A percentile compares a stretch with the other conserved stretches of the same genome.
Evolutionary conservation across 2,329 filamentous ascomycete species (phyloP).

Genomic region (Rachicladosporium sp.): DNA sequence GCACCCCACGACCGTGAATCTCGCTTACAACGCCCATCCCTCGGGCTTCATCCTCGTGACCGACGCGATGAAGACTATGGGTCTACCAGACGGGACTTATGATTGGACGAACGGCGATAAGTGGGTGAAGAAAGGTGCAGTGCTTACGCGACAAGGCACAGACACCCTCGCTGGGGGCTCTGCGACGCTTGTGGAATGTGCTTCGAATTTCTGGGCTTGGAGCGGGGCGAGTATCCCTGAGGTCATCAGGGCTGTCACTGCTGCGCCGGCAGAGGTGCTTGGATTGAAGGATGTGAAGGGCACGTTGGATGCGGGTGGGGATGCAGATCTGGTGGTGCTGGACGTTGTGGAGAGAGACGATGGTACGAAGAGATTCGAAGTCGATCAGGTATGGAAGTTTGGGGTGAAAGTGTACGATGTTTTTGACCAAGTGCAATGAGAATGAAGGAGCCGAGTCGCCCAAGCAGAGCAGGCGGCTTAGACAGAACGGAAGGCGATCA

Average conservation of each 20-base stretch:
- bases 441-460: too few species aligned
- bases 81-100: slow-evolving; percentile 72
- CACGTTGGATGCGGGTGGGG: slow-evolving; percentile 30
- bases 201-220: slow-evolving; percentile 70
- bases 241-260: slow-evolving; percentile 60
- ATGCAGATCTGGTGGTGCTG: slow-evolving; percentile 52
- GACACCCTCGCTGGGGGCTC: slow-evolving; percentile 55
- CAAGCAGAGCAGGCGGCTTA: too few species aligned
- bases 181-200: slow-evolving; percentile 59
- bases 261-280: slow-evolving; percentile 66
- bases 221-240: slow-evolving; percentile 55
- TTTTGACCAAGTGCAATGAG: too few species aligned
- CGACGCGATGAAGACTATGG: slow-evolving; percentile 80
- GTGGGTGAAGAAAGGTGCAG: slow-evolving; percentile 57
- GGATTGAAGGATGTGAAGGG: slow-evolving; percentile 58
- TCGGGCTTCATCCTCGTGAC: slow-evolving; percentile 80
- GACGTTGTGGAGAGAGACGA: slow-evolving; percentile 36
- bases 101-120: slow-evolving; percentile 67
- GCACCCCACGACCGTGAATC: slow-evolving; percentile 77
- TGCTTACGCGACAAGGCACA: slow-evolving; percentile 65
- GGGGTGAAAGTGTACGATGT: slow-evolving; percentile 41
- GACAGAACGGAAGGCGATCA: too few species aligned
- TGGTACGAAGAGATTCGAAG: slow-evolving; percentile 40
- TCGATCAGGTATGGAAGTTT: slow-evolving; percentile 77
- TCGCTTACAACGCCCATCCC: slow-evolving; percentile 77